Conservation (phyloP, 148 eudicot genomes). For the Fagopyrum tataricum region DNA sequence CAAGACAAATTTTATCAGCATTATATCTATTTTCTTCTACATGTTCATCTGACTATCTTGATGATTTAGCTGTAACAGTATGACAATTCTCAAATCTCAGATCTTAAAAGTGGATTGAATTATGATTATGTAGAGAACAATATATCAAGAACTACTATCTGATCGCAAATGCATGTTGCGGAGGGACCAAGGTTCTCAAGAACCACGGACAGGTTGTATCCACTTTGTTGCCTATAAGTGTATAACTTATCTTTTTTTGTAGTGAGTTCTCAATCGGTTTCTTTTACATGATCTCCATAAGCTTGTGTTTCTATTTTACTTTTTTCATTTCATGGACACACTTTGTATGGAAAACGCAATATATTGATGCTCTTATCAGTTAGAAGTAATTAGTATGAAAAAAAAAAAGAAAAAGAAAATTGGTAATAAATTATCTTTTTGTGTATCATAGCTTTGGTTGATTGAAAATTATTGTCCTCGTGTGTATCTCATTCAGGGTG, state of each 20-base stretch:
- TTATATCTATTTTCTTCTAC: neutral
- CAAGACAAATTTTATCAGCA: neutral
- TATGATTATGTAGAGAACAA: slow-evolving; percentile 5
- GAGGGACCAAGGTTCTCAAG: neutral
- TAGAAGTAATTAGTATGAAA: neutral
- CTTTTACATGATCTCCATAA: neutral
- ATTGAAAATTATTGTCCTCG: slow-evolving; percentile 5
- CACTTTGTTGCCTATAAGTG: neutral
- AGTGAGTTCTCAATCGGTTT: neutral
- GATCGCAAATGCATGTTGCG: neutral
- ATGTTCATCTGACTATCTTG: slow-evolving; percentile 1
- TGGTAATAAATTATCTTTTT: neutral
- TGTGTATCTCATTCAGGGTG: slow-evolving; percentile 30
- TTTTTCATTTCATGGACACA: neutral
- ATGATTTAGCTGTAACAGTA: neutral
- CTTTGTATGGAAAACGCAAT: neutral
- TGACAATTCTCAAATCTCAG: neutral
- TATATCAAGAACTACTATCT: neutral
- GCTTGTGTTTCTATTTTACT: neutral
- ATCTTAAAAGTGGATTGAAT: neutral
- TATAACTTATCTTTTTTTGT: neutral
- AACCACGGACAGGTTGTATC: slow-evolving; percentile 3
- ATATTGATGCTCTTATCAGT: neutral
- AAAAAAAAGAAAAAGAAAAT: neutral
- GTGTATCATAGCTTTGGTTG: slow-evolving; percentile 3